Base-by-base conservation (phyloP, 164 flowering plant species). In the Magnolia officinalis region DNA sequence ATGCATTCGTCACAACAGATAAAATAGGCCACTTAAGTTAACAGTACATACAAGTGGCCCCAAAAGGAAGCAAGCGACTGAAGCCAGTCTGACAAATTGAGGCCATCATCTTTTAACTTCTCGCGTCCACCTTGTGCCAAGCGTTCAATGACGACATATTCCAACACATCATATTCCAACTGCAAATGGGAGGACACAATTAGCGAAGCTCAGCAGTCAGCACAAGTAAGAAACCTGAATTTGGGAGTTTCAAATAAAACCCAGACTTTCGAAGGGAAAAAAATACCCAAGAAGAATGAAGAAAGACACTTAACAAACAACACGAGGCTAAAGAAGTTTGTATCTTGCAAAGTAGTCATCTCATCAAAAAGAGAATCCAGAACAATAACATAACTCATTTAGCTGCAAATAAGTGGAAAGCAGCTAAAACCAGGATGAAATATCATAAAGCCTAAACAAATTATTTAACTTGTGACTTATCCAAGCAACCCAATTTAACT, bases 11-110 rank as follows among this genome's bases (percentile, higher is more conserved):
- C 61, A 55, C 19, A 58, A 58, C 19, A 14, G 63, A 13, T 29
- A 65, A 58, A 6, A 21, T 3, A 68, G 29, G 21, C 13, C 52
- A 70, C 31, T 71, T 72, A 67, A 37, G 52, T 74, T 2, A 82
- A 78, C 1, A 71, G 79, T 58, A 88, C 99, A 78, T 96, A 96
- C 99, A 96, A 83, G 85, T 93, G 98, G 49, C 99, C 99, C 99
- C 99, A 96, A 83, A 96, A 96, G 72, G 98, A 96, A 78, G 99
- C 99, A 85, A 96, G 80, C 23, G 98, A 96, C 74, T 94, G 99
- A 77, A 96, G 99, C 99, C 99, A 96, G 77, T 96, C 99, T 6
- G 98, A 95, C 82, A 96, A 81, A 83, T 96, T 96, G 75, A 96
- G 89, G 72, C 99, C 99, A 84, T 96, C 98, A 67, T 94, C 99